These are phyloP conservation scores for Dipteronia dyeriana DNA, from an alignment of 345 rosid genomes.

Conservation along the genomic window DNA sequence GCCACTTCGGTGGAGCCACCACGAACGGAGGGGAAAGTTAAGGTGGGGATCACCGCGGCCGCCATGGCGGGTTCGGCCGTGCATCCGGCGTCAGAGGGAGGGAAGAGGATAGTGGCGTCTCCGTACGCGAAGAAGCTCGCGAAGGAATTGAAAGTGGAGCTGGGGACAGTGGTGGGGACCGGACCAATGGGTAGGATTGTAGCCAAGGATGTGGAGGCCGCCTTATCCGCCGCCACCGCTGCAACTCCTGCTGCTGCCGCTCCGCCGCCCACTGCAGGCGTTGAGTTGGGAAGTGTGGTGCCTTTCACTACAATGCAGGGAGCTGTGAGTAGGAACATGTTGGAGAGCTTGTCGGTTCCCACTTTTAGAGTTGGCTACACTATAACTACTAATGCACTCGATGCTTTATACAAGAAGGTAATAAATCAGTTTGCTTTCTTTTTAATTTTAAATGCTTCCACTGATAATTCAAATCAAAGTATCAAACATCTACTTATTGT, in stretches of 20 bases:
- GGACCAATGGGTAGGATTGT: constrained; percentile 96
- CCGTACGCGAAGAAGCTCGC: constrained; percentile 89
- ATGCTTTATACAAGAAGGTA: constrained; percentile 91
- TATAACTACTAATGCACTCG: constrained; percentile 78
- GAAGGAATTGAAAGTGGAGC: constrained; percentile 79
- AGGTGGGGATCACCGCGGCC: constrained; percentile 23
- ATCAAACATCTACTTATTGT: neutral
- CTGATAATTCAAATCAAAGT: neutral
- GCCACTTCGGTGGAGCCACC: neutral
- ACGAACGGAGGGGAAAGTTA: constrained; percentile 1
- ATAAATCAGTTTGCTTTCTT: neutral
- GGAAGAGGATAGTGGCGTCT: constrained; percentile 84
- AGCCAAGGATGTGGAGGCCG: constrained; percentile 90
- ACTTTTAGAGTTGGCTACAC: constrained; percentile 91
- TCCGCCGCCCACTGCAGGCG: constrained; percentile 25
- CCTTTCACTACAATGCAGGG: constrained; percentile 91
- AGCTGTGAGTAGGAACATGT: constrained; percentile 83
- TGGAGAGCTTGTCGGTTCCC: constrained; percentile 82
- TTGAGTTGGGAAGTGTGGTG: constrained; percentile 63
- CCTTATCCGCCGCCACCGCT: constrained; percentile 34
- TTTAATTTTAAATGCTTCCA: too few relatives aligned
- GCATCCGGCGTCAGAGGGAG: constrained; percentile 89
- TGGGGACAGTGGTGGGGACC: constrained; percentile 63
- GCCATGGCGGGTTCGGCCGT: constrained; percentile 38
- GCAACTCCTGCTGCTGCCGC: constrained; percentile 20